These are phyloP conservation scores for Saccharomycopsis crataegensis DNA, from an alignment of 1,139 yeast genomes.

Conservation along the genomic window DNA sequence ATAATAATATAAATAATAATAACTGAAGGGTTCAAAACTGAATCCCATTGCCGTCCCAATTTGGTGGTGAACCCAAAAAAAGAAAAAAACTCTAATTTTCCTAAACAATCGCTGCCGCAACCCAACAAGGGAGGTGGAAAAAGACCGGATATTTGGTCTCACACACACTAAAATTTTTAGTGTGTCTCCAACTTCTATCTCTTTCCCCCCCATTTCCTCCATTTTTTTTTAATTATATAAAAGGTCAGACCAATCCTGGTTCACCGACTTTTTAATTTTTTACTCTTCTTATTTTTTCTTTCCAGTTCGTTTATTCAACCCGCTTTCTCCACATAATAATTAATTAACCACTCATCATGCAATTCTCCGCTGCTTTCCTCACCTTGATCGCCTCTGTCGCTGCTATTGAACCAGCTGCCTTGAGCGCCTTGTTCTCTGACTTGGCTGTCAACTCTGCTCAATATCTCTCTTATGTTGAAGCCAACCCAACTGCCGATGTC, in stretches of 20 bases:
- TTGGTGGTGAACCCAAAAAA: no score
- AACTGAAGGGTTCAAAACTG: no score
- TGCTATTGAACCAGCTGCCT: constrained; percentile 17
- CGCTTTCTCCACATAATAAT: background rate
- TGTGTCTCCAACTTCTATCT: background rate
- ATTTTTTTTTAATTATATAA: background rate
- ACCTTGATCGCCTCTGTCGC: constrained; percentile 8
- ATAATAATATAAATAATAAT: no score
- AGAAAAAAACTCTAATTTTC: no score
- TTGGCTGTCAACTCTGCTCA: constrained; percentile 16
- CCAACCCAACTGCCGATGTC: constrained; percentile 18
- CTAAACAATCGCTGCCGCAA: no score
- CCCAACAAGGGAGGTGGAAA: no score
- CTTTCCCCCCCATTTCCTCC: background rate
- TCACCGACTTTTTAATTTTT: background rate
- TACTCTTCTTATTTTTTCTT: background rate
- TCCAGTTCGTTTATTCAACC: background rate
- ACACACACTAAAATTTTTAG: background rate
- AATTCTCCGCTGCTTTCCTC: constrained; percentile 12
- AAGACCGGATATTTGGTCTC: no score
- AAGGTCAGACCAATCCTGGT: background rate
- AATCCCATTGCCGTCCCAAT: no score
- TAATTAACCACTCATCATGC: constrained; percentile 5
- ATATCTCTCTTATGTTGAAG: constrained; percentile 18
- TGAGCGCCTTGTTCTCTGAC: constrained; percentile 15